phyloP scores from a whole-genome alignment of 2,329 filamentous ascomycete species.

The Xylariaceae sp. region DNA sequence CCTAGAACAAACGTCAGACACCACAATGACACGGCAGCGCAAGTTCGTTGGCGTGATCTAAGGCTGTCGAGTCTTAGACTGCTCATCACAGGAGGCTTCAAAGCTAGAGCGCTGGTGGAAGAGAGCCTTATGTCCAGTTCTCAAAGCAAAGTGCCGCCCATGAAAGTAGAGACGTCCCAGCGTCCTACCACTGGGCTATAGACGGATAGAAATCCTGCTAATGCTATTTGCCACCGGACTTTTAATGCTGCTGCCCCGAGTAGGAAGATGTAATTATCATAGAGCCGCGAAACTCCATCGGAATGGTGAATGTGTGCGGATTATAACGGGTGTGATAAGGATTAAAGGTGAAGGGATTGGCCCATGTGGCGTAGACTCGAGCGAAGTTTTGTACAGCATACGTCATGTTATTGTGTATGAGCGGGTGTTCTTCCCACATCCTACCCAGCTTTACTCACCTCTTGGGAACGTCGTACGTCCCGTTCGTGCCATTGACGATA shows the following conservation, averaged over 20 bases:
- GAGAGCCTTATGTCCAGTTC: slow-evolving; percentile 44
- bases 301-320: slow-evolving; percentile 50
- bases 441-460: slow-evolving; percentile 47
- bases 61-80: slow-evolving; percentile 7
- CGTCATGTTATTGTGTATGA: slow-evolving; percentile 47
- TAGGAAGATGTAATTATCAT: slow-evolving; percentile 50
- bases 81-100: slow-evolving; percentile 22
- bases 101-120: slow-evolving; percentile 23
- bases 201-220: slow-evolving; percentile 39
- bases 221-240: slow-evolving; percentile 41
- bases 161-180: slow-evolving; percentile 50
- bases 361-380: slow-evolving; percentile 47
- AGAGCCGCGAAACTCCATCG: slow-evolving; percentile 49
- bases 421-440: slow-evolving; percentile 49
- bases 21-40: neutral
- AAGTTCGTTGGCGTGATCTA: slow-evolving; percentile 6
- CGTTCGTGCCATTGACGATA: slow-evolving; percentile 13
- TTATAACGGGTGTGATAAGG: slow-evolving; percentile 49
- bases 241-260: slow-evolving; percentile 47
- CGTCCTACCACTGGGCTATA: slow-evolving; percentile 45
- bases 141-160: slow-evolving; percentile 46
- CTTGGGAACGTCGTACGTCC: slow-evolving; percentile 8
- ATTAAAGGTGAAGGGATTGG: slow-evolving; percentile 49
- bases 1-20: no score
- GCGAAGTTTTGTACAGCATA: slow-evolving; percentile 48